Percentiles rank a stretch among this genome's conserved stretches.
Evolutionary conservation across 1,139 yeast species (phyloP).

Genomic region (Debaryomyces psychrophilus): DNA sequence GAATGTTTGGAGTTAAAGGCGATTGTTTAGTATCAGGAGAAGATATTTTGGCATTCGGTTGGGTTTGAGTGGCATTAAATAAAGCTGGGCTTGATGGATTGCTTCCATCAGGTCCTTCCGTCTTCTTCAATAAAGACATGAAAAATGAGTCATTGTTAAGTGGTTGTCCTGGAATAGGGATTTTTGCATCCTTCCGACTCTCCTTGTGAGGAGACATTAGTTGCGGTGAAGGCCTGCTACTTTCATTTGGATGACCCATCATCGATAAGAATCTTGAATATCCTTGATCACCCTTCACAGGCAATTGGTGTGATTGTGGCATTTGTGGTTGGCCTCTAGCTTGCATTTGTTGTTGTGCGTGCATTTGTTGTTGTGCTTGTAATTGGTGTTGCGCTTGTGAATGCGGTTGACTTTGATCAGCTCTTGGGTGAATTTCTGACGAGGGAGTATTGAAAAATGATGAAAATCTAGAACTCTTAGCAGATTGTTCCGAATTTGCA

Average conservation of each 20-base stretch:
- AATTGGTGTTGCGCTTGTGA: conserved; percentile 8
- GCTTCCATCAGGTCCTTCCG: conserved; percentile 11
- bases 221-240: neutral
- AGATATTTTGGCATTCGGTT: neutral
- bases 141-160: conserved; percentile 53
- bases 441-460: conserved; percentile 41
- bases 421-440: conserved; percentile 10
- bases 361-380: conserved; percentile 13
- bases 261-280: conserved; percentile 12
- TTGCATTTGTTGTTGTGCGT: conserved; percentile 8
- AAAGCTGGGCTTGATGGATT: neutral
- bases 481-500: conserved; percentile 18
- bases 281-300: conserved; percentile 8
- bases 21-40: conserved; percentile 5
- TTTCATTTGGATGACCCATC: conserved; percentile 5
- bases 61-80: neutral
- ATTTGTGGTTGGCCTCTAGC: conserved; percentile 8
- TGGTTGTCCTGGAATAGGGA: conserved; percentile 3
- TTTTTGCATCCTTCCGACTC: neutral
- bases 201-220: conserved; percentile 4
- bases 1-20: conserved; percentile 8
- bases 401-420: conserved; percentile 10
- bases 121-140: conserved; percentile 52
- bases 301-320: conserved; percentile 3
- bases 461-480: conserved; percentile 49